These are phyloP conservation scores for Ogataea nonfermentans DNA, from an alignment of 805 yeast genomes.

Conservation along the genomic window DNA sequence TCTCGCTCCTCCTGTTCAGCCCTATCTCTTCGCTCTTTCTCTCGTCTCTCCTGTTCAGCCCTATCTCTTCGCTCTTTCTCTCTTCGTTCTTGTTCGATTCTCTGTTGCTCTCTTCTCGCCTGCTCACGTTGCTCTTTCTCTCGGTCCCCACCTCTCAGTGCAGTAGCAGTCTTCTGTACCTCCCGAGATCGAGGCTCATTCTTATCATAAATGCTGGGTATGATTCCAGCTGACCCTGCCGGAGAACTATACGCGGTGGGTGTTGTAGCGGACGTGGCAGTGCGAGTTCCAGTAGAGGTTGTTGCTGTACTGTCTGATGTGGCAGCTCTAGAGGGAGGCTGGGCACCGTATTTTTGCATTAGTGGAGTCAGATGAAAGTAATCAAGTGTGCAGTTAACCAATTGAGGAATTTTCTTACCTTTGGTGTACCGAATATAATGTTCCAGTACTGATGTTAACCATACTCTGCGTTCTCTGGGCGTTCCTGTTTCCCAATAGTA, in stretches of 20 bases:
- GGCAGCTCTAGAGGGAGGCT: constrained; percentile 9
- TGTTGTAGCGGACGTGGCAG: constrained; percentile 16
- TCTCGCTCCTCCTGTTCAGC: not conserved
- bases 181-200: constrained; percentile 1
- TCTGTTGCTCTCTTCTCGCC: constrained; percentile 1
- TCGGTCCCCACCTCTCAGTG: constrained; percentile 6
- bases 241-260: constrained; percentile 8
- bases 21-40: not conserved
- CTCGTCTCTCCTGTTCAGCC: constrained; percentile 1
- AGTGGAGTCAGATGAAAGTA: constrained; percentile 36
- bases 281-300: constrained; percentile 10
- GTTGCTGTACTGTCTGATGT: constrained; percentile 13
- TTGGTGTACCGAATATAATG: constrained; percentile 54
- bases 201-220: not conserved
- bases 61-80: not conserved
- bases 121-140: not conserved
- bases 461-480: constrained; percentile 56
- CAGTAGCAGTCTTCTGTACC: constrained; percentile 5
- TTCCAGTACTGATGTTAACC: constrained; percentile 51
- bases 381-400: constrained; percentile 45
- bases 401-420: constrained; percentile 49
- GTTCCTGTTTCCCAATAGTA: constrained; percentile 80
- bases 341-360: constrained; percentile 10
- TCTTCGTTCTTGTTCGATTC: constrained; percentile 1
- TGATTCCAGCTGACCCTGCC: not conserved